Evolutionary conservation across 1,139 yeast species (phyloP).

Genomic region (Blastobotrys apis): DNA sequence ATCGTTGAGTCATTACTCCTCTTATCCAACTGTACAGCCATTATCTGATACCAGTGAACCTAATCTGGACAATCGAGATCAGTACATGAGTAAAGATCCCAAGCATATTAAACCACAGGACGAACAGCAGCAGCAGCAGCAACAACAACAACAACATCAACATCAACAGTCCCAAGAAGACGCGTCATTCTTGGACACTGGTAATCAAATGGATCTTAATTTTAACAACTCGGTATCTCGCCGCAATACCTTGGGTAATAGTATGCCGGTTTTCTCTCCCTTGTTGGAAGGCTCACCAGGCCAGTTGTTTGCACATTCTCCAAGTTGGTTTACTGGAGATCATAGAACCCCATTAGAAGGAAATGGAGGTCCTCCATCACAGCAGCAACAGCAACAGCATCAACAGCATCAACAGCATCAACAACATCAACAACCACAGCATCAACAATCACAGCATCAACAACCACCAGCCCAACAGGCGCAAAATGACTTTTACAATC

Average conservation of each 20-base stretch:
- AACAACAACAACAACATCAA: not conserved
- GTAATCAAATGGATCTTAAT: slow-evolving; percentile 1
- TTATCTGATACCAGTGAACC: not conserved
- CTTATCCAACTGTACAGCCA: slow-evolving; percentile 5
- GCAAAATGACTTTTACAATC: too few species aligned
- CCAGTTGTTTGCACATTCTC: slow-evolving; percentile 4
- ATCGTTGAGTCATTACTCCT: slow-evolving; percentile 1
- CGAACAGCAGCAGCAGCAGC: not conserved
- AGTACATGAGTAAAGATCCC: too few species aligned
- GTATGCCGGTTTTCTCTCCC: slow-evolving; percentile 6
- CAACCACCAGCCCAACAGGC: not conserved
- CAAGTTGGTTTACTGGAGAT: slow-evolving; percentile 7
- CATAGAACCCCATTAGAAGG: not conserved
- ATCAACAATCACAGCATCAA: not conserved
- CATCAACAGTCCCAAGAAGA: too few species aligned
- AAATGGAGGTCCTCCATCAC: not conserved
- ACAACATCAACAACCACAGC: not conserved
- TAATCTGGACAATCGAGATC: too few species aligned
- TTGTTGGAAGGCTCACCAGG: slow-evolving; percentile 7
- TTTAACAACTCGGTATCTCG: not conserved
- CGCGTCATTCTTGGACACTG: not conserved
- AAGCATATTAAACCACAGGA: not conserved
- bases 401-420: not conserved
- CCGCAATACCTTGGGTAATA: not conserved
- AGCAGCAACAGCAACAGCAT: not conserved